Base-by-base conservation (phyloP, 2,329 filamentous ascomycete species). In the Colletotrichum magnum region DNA sequence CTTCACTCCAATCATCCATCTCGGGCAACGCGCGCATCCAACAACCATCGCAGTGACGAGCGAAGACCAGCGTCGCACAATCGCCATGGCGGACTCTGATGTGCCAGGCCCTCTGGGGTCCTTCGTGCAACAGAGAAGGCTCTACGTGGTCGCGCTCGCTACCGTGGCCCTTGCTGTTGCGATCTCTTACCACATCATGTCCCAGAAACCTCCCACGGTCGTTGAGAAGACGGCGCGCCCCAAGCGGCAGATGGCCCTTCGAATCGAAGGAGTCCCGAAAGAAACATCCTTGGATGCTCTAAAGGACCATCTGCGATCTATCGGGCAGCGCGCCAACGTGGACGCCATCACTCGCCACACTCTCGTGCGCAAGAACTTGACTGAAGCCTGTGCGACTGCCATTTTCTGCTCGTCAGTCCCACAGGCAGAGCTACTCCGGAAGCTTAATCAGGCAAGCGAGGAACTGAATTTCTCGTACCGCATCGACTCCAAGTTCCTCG, bases 401-500 rank as follows among this genome's bases (percentile, higher is more conserved):
- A 51, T 26, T 26, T 51, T 51, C 47, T 7, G 7, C 47, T 12
- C 47, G 5, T 18, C 47, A 16, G n/a, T 16, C 9, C 47, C 47
- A 9, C n/a, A 18, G 15, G 24, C n/a, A 9, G 7, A 18, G 24
- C 47, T 51, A 9, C 47, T 51, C n/a, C n/a, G 47, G n/a, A 28
- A 58, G 21, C 53, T 57, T 4, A 18, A 24, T 18, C 5, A 41
- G 36, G 7, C 36, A 9, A 39, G 36, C 36, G 36, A 39, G 36
- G 3, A 39, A 13, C 13, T 13, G 15, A 41, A 4, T 12, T 28
- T 32, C 36, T 43, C 58, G n/a, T 74, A 74, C 32, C 39, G n/a
- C 5, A 74, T 70, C 53, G 58, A 69, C 58, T 62, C 43, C 58
- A 32, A 68, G 1, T 76, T 77, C 48, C 52, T 74, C 16, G 74